Base-by-base conservation (phyloP, 1,284 basidiomycete genomes). In the Neotropicomus parvogracilis region DNA sequence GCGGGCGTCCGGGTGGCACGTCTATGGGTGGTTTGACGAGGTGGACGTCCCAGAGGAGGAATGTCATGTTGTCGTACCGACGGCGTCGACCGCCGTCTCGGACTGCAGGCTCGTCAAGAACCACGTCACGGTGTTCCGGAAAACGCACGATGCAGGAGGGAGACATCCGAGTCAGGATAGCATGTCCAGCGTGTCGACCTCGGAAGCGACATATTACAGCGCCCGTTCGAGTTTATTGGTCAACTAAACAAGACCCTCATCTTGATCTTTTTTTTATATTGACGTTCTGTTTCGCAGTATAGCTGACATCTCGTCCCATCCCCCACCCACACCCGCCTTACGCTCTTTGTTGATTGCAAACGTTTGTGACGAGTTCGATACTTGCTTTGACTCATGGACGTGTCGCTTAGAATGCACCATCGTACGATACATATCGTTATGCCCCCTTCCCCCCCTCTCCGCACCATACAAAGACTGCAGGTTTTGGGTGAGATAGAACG, bases 1-100 rank as follows among this genome's bases (percentile, higher is more conserved):
- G 42, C 63, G 63, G 17, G 63, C 59, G 6, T 65, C 63, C 14
- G 63, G 66, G 7, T 68, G 66, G 63, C 56, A 65, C 20, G 53
- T 55, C 10, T 68, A 59, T 27, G 63, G 62, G 36, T 68, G 63
- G 63, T 65, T 68, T 13, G 63, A 64, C 6, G 44, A 62, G 2
- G 60, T 63, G 16, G 28, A 7, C 12, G 1, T 54, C 2, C 13
- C 26, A 1, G 54, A 56, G 21, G 38, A 50, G 3, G 41, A 35
- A 3, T 4, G 14, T 0, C 14, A 27, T 1, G 20, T 35, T 16
- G 32, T 31, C 11, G 29, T 34, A 2, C 40, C 54, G n/a, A 34
- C 19, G 13, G 5, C 16, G 13, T 8, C 8, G 24, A 8, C 16
- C 7, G 13, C 19, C 14, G 4, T 14, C 21, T 17, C 38, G 5